Evolutionary conservation across 805 yeast genomes (phyloP), one percentile per base, ranked within the genome.

Genomic region (Candida peoriensis): DNA sequence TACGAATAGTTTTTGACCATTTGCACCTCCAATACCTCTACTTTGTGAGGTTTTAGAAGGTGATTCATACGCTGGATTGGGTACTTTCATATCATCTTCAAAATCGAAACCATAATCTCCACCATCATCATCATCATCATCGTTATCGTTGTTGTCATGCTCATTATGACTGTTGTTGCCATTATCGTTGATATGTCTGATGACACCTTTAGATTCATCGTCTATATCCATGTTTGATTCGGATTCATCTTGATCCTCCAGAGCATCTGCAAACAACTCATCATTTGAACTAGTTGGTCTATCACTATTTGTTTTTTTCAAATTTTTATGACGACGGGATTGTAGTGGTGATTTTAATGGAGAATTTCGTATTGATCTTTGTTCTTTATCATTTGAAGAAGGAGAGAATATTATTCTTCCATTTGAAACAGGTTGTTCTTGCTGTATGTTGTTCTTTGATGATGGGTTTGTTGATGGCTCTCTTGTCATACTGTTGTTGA

Each of bases 171-270:
- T n/a, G n/a, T n/a, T n/a, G n/a, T n/a, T n/a, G n/a, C n/a, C n/a
- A 21, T 24, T 15, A 7, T 37, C 30, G 34, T 48, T 42, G 9
- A 45, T 36, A 10, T 36, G 26, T 18, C 36, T 36, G 5, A 51
- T 47, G 6, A 33, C 32, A 19, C 52, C 47, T 23, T 33, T 38
- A 7, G 48, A 47, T 15, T 46, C 56, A 20, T 50, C 58, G 18
- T 55, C 57, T 25, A 57, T 52, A 22, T 56, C 66, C 50, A 55
- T 49, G 37, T 61, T 47, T 12, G 37, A 43, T 14, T 37, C 41
- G 11, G 41, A 43, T 28, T 43, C 42, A 20, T 36, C 39, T 16
- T 41, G 50, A n/a, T 42, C 32, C 24, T 48, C 53, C 34, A 37
- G 26, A 1, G 53, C 51, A 38, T 48, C 54, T 12, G 43, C 45